Evolutionary conservation across 208 protist species (phyloP), one percentile per base, ranked within the genome.

Genomic region (Acanthamoeba healyi): DNA sequence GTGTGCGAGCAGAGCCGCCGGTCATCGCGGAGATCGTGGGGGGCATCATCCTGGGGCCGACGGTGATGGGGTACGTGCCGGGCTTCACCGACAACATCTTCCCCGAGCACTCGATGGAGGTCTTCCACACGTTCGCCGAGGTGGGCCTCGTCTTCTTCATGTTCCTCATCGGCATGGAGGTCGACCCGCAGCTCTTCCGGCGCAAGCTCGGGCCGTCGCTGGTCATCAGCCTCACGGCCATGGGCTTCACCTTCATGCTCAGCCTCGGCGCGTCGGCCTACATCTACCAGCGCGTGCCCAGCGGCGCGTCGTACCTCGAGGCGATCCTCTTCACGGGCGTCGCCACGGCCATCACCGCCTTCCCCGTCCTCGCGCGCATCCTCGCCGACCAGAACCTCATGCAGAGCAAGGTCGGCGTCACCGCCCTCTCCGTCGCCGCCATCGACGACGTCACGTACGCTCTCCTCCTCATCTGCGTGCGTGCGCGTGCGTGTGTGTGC

Each of bases 291-390:
- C 4, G 63, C 12, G 81, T 88, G 29, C 70, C 70, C 32, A 79
- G 70, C 70, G 38, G 38, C 15, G 36, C 89, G 22, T 54, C 70
- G 1, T 96, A 95, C 34, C 54, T 87, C 29, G 51, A 92, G 12
- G 96, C 96, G 56, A 67, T 81, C 42, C 67, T 96, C 17, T 97
- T 97, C 77, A 70, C 96, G 32, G 94, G 94, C 61, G 96, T 97
- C 44, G 95, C 95, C 40, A 95, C 94, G 22, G 94, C 95, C 22
- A 97, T 97, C 67, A 97, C 96, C 42, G 96, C 96, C 5, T 97
- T 97, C 61, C 96, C 96, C 19, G 96, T 97, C 1, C 63, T 97
- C 1, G 96, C 96, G 29, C 95, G 96, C 74, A 97, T 97, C 32
- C 74, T 97, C 15, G 82, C 95, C 54, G 96, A 96, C 63, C 46